Evolutionary conservation across 768 basidiomycete species (phyloP), one percentile per base, ranked within the genome.

Genomic region (Kwoniella bestiolae): DNA sequence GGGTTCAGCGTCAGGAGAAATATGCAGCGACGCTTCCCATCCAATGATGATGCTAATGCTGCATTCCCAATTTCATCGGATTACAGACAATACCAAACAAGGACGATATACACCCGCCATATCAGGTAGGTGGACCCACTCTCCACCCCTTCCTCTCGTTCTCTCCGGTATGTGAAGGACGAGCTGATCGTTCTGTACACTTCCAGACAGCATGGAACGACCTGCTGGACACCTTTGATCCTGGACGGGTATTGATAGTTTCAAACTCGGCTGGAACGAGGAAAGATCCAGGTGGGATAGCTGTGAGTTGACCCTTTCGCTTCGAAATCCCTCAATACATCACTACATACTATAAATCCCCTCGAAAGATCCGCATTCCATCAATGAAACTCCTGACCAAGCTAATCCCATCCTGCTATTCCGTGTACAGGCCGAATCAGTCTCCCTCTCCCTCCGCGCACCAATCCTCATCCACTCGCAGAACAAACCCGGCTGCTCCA

Each of bases 191-290:
- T 41, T 11, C 18, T 41, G 38, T 14, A 14, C 12, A 3, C 12
- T 11, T 28, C 7, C 32, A 66, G 65, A 56, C 32, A 45, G 65
- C 90, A 6, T 97, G 94, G 94, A 77, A 83, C 29, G 85, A 87
- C 70, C 90, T 92, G 56, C 82, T 87, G 47, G 80, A 85, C 46
- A 84, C 86, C 0, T 97, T 98, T 72, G 91, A 91, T 0, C 84
- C 87, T 26, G 85, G 85, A 0, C 90, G 92, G 65, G 86, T 99
- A 5, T 83, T 99, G 66, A 87, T 98, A 50, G 94, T 98, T 34
- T 92, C 91, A 80, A 99, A 99, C 78, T 94, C 94, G 21, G 92
- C 92, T 0, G 94, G 95, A 1, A 90, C 91, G 26, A 59, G 66
- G 51, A 85, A 83, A 62, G 84, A 88, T 61, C 91, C 88, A 0